These are phyloP conservation scores for Xanthoconium stramineum DNA, from an alignment of 768 basidiomycete genomes.

Conservation along the genomic window DNA sequence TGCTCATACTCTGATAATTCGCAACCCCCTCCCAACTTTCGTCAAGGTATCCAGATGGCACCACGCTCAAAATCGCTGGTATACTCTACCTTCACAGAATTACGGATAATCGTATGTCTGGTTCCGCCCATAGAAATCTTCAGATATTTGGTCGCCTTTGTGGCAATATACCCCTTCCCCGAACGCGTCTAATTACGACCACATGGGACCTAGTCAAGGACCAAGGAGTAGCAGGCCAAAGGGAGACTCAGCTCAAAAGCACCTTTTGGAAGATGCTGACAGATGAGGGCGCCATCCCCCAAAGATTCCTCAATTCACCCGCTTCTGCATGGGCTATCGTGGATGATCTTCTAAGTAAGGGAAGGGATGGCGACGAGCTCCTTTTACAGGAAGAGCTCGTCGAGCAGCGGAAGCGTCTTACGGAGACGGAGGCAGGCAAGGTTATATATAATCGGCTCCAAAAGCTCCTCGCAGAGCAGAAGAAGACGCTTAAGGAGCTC, in stretches of 20 bases:
- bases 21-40: background rate
- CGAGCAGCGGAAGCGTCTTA: conserved; percentile 7
- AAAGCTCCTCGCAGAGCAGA: conserved; percentile 17
- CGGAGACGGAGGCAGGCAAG: conserved; percentile 22
- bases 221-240: background rate
- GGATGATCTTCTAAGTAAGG: background rate
- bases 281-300: background rate
- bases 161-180: conserved; percentile 27
- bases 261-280: conserved; percentile 24
- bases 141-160: conserved; percentile 35
- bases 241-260: conserved; percentile 24
- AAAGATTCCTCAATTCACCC: background rate
- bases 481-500: conserved; percentile 8
- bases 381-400: conserved; percentile 23
- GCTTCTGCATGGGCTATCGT: background rate
- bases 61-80: conserved; percentile 22
- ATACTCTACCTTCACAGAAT: conserved; percentile 36
- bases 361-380: background rate
- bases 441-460: conserved; percentile 15
- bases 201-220: conserved; percentile 34
- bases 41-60: conserved; percentile 8
- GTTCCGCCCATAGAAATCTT: conserved; percentile 31
- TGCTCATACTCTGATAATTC: background rate
- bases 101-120: conserved; percentile 34
- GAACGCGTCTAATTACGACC: conserved; percentile 35